Base-by-base conservation (phyloP, 192 early-diverging fungal species). In the Lunasporangiospora selenospora region DNA sequence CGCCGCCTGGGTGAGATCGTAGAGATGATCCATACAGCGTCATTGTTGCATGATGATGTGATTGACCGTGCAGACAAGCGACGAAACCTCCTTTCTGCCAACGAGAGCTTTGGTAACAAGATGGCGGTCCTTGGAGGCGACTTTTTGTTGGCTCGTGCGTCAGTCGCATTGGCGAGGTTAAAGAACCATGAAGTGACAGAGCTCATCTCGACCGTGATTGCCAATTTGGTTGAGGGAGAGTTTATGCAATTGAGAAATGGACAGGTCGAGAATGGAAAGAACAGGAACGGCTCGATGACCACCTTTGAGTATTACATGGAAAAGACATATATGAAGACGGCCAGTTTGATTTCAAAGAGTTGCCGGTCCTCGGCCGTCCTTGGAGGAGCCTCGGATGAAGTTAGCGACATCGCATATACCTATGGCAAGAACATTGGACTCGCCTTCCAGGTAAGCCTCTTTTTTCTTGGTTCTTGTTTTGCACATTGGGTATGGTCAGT, bases 11-110 rank as follows among this genome's bases (percentile, higher is more conserved):
- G 95, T 6, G 97, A 99, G 77, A 97, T 99, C 51, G 92, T 92
- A 0, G 97, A 99, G 77, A 95, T 99, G 91, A 99, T 99, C 65
- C 95, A 99, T 67, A 99, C 95, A 4, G 92, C 97, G 12, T 94
- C 95, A 4, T 77, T 99, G 10, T 78, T 99, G 9, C 97, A 99
- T 75, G 94, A 99, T 77, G 97, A 99, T 70, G 78, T 80, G 11
- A 83, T 83, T 42, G 94, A 96, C 67, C 71, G 80, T 16, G 84
- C 92, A 0, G 80, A 88, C 39, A 88, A 83, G 5, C 89, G 95
- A 30, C 86, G 95, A 15, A 83, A 83, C 24, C 60, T 89, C 51
- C 80, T 90, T 9, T 90, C 92, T 11, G 92, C 90, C 10, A 94
- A 96, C 56, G 85, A 87, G 54, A 85, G 81, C 70, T 95, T 93